Base-by-base conservation (phyloP, 352 stramenopile species). In the Globisporangium abappressorium region DNA sequence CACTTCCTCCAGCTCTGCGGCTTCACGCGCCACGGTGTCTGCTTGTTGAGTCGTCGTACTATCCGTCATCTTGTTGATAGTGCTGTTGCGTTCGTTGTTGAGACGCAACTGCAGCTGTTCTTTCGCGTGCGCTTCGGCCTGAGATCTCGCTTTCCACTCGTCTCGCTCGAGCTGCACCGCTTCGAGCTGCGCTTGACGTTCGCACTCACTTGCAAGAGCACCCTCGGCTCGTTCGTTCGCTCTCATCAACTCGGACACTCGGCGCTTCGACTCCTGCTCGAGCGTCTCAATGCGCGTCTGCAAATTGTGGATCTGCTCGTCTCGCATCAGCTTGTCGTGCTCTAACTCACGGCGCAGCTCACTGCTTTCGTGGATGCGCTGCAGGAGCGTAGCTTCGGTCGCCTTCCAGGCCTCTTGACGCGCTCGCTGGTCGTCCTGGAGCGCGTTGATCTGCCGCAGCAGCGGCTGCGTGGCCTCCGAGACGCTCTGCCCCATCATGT, bases 391-490 rank as follows among this genome's bases (percentile, higher is more conserved):
- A 3, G 57, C 70, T 57, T 92, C 84, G 0, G 74, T 85, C 2
- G 73, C 68, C 34, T 81, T 81, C 85, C 85, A 93, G 0, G 59
- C 77, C 12, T 91, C 78, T 49, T 91, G 81, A 20, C 78, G 76
- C 7, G 67, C 66, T 9, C 84, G 82, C 24, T 89, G 79, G 30
- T 93, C 85, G 60, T 93, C 81, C 57, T 90, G 80, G 2, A 95
- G 70, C 24, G 71, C 74, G 49, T 87, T 73, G 57, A 95, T 88
- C 68, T 95, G 87, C 9, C 79, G 82, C 49, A 92, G 61, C 6
- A 95, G 71, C n/a, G 87, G 87, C 59, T 92, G 81, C 11, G 87
- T 93, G 3, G 87, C 85, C 38, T 93, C 87, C 0, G 75, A 86
- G 14, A 93, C 71, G 56, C 81, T 90, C 38, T 88, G 79, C 0